Percentiles rank a stretch among this genome's conserved stretches.
These are phyloP conservation scores for Pterula multifida DNA, from an alignment of 1,284 basidiomycete species.

Conservation along the genomic window DNA sequence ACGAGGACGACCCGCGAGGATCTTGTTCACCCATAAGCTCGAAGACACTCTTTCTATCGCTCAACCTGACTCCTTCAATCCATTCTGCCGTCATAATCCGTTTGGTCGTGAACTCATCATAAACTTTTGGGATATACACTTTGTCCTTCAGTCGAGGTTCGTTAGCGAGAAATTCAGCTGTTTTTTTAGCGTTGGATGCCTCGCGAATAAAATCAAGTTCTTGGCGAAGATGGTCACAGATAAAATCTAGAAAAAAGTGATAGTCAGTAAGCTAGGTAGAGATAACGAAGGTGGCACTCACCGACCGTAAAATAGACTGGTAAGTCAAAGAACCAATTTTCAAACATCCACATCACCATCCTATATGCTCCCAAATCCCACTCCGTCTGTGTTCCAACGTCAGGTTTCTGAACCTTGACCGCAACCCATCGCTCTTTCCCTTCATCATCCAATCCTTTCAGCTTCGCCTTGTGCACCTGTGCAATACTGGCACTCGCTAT, in stretches of 20 bases:
- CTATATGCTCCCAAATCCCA: slow-evolving; percentile 66
- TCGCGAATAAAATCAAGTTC: slow-evolving; percentile 78
- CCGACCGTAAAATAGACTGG: slow-evolving; percentile 68
- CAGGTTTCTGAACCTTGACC: slow-evolving; percentile 88
- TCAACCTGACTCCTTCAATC: slow-evolving; percentile 73
- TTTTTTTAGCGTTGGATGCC: slow-evolving; percentile 52
- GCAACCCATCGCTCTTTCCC: slow-evolving; percentile 57
- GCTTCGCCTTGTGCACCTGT: slow-evolving; percentile 73
- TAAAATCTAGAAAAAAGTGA: slow-evolving; percentile 42
- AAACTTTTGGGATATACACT: slow-evolving; percentile 74
- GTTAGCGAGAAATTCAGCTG: slow-evolving; percentile 41
- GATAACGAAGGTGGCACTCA: slow-evolving; percentile 19
- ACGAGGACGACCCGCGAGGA: slow-evolving; percentile 9
- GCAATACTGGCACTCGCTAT: slow-evolving; percentile 83
- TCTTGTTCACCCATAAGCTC: slow-evolving; percentile 42
- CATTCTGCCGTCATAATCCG: slow-evolving; percentile 80
- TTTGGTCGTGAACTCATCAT: slow-evolving; percentile 61
- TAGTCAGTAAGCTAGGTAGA: not conserved
- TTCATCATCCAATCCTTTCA: slow-evolving; percentile 32
- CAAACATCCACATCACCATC: slow-evolving; percentile 64
- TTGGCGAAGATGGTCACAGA: slow-evolving; percentile 67
- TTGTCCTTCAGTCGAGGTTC: slow-evolving; percentile 59
- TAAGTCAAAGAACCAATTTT: slow-evolving; percentile 63
- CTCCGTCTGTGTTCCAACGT: slow-evolving; percentile 73
- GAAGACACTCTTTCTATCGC: slow-evolving; percentile 47